A percentile compares a stretch with the other conserved stretches of the same genome.
These are phyloP conservation scores for Phytophthora sp. DNA, from an alignment of 352 stramenopile species.

Conservation along the genomic window DNA sequence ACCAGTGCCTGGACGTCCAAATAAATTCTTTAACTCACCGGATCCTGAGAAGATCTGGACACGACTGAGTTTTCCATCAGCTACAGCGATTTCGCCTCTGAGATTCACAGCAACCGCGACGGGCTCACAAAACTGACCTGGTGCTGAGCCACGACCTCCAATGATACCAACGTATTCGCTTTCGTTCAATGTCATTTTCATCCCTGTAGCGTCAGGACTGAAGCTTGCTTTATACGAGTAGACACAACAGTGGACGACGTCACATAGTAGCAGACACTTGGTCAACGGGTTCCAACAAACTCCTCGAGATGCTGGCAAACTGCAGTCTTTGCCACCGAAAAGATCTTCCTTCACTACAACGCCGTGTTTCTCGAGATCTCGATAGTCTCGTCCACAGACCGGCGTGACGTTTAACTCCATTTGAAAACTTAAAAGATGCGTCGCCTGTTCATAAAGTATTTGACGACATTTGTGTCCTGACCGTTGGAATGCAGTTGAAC, in stretches of 20 bases:
- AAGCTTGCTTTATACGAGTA: conserved; percentile 36
- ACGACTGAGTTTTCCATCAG: conserved; percentile 57
- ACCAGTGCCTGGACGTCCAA: conserved; percentile 48
- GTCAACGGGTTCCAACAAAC: conserved; percentile 65
- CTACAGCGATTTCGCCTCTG: conserved; percentile 61
- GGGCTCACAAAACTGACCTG: conserved; percentile 57
- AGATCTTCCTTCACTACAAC: conserved; percentile 17
- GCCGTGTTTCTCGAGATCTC: conserved; percentile 7
- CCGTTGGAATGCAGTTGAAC: conserved; percentile 37
- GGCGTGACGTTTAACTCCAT: conserved; percentile 46
- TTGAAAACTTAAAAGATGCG: too few relatives aligned
- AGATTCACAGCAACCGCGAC: conserved; percentile 60
- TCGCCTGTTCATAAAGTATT: too few relatives aligned
- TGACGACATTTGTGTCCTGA: too few relatives aligned
- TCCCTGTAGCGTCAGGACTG: conserved; percentile 20
- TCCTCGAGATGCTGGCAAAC: conserved; percentile 36
- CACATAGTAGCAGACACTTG: conserved; percentile 53
- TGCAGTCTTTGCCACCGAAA: conserved; percentile 4
- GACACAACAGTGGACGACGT: conserved; percentile 47
- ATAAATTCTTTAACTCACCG: conserved; percentile 50
- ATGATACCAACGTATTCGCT: conserved; percentile 24
- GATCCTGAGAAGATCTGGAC: conserved; percentile 65
- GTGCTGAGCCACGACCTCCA: conserved; percentile 40
- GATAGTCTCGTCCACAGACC: conserved; percentile 47
- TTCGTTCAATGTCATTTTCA: conserved; percentile 19